phyloP scores from a whole-genome alignment of 768 basidiomycete genomes.

The Omphalotus guepiniiformis region DNA sequence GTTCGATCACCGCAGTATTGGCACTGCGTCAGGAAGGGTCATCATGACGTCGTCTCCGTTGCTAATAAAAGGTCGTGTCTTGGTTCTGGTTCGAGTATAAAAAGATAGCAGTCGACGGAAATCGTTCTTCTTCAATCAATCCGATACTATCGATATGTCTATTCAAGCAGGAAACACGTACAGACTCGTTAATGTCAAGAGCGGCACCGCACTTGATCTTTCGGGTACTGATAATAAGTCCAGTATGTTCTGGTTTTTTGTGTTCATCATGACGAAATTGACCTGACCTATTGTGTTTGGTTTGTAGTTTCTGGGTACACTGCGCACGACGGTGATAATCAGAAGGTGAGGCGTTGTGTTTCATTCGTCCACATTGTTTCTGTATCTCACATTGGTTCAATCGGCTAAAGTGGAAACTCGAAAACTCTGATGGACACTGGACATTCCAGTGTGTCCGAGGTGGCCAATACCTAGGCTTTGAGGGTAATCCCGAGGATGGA shows the following conservation, averaged over 20 bases:
- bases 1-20: not conserved
- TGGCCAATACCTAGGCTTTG: constrained; percentile 24
- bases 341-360: constrained; percentile 29
- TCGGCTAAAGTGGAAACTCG: constrained; percentile 31
- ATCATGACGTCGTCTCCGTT: not conserved
- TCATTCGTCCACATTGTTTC: not conserved
- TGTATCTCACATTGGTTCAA: not conserved
- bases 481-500: constrained; percentile 20
- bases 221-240: constrained; percentile 40
- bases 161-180: constrained; percentile 18
- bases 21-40: not conserved
- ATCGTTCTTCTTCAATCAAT: not conserved
- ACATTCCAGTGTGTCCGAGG: constrained; percentile 24
- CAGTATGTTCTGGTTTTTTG: constrained; percentile 22
- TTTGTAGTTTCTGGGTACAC: constrained; percentile 39
- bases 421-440: constrained; percentile 16
- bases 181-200: constrained; percentile 34
- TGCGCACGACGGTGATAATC: constrained; percentile 36
- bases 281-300: not conserved
- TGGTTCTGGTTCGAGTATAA: not conserved
- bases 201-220: constrained; percentile 40
- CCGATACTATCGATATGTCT: not conserved
- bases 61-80: not conserved
- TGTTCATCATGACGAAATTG: not conserved
- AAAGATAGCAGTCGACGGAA: too few relatives aligned